Evolutionary conservation across 2,329 filamentous ascomycete species (phyloP).

Genomic region (Pyrenophora seminiperda): DNA sequence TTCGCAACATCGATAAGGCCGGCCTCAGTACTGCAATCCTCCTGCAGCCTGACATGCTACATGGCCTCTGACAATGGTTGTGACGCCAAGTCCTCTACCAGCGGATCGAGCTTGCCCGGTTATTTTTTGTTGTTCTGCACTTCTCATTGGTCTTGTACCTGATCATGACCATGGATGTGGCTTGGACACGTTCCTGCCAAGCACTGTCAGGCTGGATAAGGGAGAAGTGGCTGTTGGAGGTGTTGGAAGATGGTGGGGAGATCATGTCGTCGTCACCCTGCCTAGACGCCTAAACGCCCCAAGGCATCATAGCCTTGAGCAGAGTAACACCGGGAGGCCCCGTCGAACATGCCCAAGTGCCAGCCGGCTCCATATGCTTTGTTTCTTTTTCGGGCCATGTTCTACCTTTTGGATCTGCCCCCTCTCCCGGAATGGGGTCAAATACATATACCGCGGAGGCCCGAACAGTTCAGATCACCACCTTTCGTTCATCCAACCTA

Average conservation of each 20-base stretch:
- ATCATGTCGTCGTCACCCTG: constrained; percentile 10
- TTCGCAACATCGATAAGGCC: constrained; percentile 3
- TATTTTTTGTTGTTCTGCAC: neutral
- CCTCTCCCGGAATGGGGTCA: neutral
- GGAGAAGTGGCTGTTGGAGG: constrained; percentile 10
- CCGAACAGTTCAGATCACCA: constrained; percentile 2
- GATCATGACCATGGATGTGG: constrained; percentile 4
- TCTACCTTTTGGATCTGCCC: constrained; percentile 9
- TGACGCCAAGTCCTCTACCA: constrained; percentile 26
- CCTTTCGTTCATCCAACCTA: constrained; percentile 8
- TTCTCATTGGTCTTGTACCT: constrained; percentile 17
- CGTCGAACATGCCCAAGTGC: constrained; percentile 24
- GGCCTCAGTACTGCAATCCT: constrained; percentile 14
- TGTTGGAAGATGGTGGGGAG: constrained; percentile 24
- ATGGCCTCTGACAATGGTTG: constrained; percentile 22
- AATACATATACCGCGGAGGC: constrained; percentile 19
- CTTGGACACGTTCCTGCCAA: constrained; percentile 8
- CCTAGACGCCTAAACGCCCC: constrained; percentile 17
- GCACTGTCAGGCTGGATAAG: constrained; percentile 7
- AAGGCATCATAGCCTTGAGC: constrained; percentile 14
- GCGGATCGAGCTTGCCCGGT: constrained; percentile 5
- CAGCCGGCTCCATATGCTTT: constrained; percentile 9
- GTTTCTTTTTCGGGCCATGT: constrained; percentile 17
- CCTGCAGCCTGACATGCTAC: constrained; percentile 26
- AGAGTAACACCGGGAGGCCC: constrained; percentile 6